Conservation (phyloP, 2,329 filamentous ascomycete species). For the Catunica adiposa region DNA sequence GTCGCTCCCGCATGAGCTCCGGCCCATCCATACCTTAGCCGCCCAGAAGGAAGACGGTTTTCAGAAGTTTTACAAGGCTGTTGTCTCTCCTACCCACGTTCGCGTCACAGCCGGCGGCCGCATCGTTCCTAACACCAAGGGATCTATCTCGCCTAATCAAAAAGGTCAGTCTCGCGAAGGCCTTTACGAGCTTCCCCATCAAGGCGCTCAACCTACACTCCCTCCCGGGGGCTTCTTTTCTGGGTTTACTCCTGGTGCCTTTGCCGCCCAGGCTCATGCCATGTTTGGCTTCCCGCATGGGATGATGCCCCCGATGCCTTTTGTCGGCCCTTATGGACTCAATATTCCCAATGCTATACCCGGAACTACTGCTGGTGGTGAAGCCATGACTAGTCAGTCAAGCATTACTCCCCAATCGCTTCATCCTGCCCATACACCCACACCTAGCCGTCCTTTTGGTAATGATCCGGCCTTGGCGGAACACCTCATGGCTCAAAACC, state of each 20-base stretch:
- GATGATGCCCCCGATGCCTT: slow-evolving; percentile 17
- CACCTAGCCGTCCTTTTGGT: background rate
- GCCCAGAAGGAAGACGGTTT: slow-evolving; percentile 49
- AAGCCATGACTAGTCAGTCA: background rate
- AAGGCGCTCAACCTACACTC: slow-evolving; percentile 16
- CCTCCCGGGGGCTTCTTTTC: slow-evolving; percentile 18
- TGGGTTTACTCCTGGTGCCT: slow-evolving; percentile 18
- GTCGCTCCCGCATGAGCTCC: slow-evolving; percentile 27
- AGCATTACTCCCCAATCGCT: too few species aligned
- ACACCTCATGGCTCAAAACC: slow-evolving; percentile 8
- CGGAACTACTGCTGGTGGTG: background rate
- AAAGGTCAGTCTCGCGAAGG: slow-evolving; percentile 21
- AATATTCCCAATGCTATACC: slow-evolving; percentile 6
- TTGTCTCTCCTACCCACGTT: slow-evolving; percentile 50
- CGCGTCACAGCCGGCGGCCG: slow-evolving; percentile 50
- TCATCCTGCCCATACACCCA: background rate
- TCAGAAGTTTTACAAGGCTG: slow-evolving; percentile 49
- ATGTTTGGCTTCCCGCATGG: slow-evolving; percentile 21
- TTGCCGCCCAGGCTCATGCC: slow-evolving; percentile 20
- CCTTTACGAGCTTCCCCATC: background rate
- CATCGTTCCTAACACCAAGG: slow-evolving; percentile 48
- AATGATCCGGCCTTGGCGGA: background rate
- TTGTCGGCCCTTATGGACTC: slow-evolving; percentile 4
- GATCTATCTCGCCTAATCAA: slow-evolving; percentile 33
- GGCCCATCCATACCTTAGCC: slow-evolving; percentile 34